Evolutionary conservation across 768 basidiomycete genomes (phyloP), one percentile per base, ranked within the genome.

Genomic region (Coprinopsis strossmayeri): DNA sequence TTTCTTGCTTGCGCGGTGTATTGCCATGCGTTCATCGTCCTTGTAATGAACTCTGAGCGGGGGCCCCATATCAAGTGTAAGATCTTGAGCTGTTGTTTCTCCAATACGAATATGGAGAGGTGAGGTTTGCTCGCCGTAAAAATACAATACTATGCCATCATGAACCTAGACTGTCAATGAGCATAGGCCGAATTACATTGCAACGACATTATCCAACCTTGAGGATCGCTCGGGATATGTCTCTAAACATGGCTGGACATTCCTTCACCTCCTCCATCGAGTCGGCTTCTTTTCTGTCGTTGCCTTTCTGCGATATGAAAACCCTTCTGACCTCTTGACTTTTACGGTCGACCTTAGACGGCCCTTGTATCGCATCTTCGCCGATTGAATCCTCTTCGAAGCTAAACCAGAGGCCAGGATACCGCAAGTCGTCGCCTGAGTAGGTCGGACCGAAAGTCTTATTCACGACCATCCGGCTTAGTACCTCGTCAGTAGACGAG

Each of bases 21-120:
- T 92, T 24, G 78, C 78, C 87, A 92, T 91, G 44, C 89, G 70
- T 53, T 88, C 83, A 57, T 94, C 92, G 48, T 93, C 91, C 61
- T 93, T 92, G 69, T 90, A 88, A 63, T 87, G 85, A 43, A 82
- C 70, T 25, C 84, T 74, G 13, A 82, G 67, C 3, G 92, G 91
- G 12, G 87, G 74, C 4, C 92, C 92, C 17, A 95, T 69, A 53
- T 90, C 89, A 21, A 86, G 69, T 1, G 71, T 77, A 38, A 94
- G 65, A 61, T 93, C 91, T 61, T 95, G 89, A 2, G 85, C 82
- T 5, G 83, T 91, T 4, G 89, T 93, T 55, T 79, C 69, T 20
- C 87, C 82, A 15, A 96, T 61, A 18, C 73, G 70, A 42, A 95
- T 66, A 34, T 79, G 73, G 20, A 91, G 56, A 78, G 73, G 30